A percentile compares a stretch with the other conserved stretches of the same genome.
Conservation (phyloP, 371 early-diverging fungal genomes). For the Choanephora cucurbitarum region DNA sequence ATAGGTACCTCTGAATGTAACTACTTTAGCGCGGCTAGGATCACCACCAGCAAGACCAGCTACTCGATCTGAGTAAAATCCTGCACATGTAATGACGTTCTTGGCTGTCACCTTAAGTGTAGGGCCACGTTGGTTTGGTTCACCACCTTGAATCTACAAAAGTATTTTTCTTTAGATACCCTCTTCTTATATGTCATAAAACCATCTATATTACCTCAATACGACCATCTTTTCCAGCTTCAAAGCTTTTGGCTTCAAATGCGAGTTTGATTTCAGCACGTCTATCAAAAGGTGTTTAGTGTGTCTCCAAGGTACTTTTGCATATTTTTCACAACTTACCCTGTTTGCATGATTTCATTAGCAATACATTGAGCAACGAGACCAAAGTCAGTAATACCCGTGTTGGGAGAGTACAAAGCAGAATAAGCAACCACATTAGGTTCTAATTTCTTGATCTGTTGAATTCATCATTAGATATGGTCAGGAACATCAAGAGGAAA, state of each 20-base stretch:
- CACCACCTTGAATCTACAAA: slow-evolving; percentile 38
- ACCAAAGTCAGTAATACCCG: slow-evolving; percentile 46
- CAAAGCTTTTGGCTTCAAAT: slow-evolving; percentile 42
- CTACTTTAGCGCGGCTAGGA: slow-evolving; percentile 30
- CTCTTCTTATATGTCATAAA: neutral
- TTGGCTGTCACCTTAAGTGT: slow-evolving; percentile 34
- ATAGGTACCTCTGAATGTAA: slow-evolving; percentile 50
- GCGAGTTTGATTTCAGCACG: slow-evolving; percentile 51
- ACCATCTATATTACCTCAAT: slow-evolving; percentile 26
- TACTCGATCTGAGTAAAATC: slow-evolving; percentile 49
- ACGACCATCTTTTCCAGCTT: slow-evolving; percentile 29
- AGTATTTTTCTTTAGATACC: neutral
- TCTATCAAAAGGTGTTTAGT: slow-evolving; percentile 28
- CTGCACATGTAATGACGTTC: slow-evolving; percentile 52
- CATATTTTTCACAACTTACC: slow-evolving; percentile 28
- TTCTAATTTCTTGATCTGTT: slow-evolving; percentile 44
- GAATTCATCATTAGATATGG: neutral
- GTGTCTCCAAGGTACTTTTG: no score
- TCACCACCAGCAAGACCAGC: slow-evolving; percentile 46
- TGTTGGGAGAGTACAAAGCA: slow-evolving; percentile 50
- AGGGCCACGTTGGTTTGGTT: slow-evolving; percentile 42
- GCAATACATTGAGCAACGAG: slow-evolving; percentile 44
- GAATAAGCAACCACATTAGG: slow-evolving; percentile 50
- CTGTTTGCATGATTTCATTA: slow-evolving; percentile 40
- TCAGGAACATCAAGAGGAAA: neutral